phyloP scores from a whole-genome alignment of 1,139 yeast species.

The Komagataea norvegica region DNA sequence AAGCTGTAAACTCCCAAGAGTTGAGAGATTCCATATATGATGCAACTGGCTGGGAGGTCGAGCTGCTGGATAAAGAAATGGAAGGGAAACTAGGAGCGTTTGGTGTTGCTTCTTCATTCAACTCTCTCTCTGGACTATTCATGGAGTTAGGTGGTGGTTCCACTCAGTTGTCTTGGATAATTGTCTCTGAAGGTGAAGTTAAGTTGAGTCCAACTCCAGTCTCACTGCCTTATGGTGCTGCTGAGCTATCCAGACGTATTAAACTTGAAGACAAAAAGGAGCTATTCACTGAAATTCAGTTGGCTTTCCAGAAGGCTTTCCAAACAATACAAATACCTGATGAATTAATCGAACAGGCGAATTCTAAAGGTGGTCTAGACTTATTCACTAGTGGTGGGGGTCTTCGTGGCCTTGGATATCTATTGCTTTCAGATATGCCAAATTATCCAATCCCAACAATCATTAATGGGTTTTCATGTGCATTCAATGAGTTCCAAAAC shows the following conservation, averaged over 20 bases:
- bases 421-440: conserved; percentile 46
- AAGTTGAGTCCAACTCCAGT: conserved; percentile 51
- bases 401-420: conserved; percentile 57
- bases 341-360: conserved; percentile 42
- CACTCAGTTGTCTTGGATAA: conserved; percentile 60
- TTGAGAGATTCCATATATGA: conserved; percentile 47
- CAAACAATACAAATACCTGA: conserved; percentile 41
- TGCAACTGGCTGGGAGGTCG: conserved; percentile 59
- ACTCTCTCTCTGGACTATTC: conserved; percentile 55
- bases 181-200: conserved; percentile 47
- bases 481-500: conserved; percentile 43
- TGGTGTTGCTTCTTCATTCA: conserved; percentile 66
- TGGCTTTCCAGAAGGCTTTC: conserved; percentile 43
- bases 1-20: conserved; percentile 54
- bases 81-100: conserved; percentile 62
- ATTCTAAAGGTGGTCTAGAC: conserved; percentile 50
- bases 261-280: conserved; percentile 41
- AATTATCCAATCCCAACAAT: conserved; percentile 57
- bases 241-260: conserved; percentile 51
- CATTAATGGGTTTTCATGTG: conserved; percentile 58
- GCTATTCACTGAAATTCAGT: conserved; percentile 43
- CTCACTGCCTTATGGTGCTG: conserved; percentile 64
- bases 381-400: conserved; percentile 67
- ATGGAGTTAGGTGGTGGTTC: conserved; percentile 68
- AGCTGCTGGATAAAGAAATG: conserved; percentile 49